phyloP scores from a whole-genome alignment of 2,329 filamentous ascomycete genomes.

The Colletotrichum navitas region DNA sequence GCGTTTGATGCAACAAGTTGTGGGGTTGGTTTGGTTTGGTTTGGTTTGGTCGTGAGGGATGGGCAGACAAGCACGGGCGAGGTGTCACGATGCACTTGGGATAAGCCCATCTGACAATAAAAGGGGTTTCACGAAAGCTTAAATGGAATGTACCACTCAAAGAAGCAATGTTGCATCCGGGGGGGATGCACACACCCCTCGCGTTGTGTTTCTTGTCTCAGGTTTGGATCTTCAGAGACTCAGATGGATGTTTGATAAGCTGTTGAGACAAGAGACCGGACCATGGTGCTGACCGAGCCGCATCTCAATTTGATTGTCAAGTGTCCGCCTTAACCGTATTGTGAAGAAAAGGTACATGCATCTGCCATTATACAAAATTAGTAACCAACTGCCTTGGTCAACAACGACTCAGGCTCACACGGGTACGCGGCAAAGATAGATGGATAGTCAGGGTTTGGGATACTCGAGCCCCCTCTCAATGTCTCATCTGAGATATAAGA shows the following conservation, averaged over 20 bases:
- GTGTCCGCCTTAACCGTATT: background rate
- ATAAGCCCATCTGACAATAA: background rate
- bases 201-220: constrained; percentile 16
- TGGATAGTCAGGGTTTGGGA: background rate
- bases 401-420: background rate
- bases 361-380: background rate
- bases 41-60: background rate
- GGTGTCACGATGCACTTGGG: background rate
- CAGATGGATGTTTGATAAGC: background rate
- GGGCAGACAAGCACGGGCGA: background rate
- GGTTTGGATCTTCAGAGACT: background rate
- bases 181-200: background rate
- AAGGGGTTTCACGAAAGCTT: constrained; percentile 3
- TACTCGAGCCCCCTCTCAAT: background rate
- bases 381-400: background rate
- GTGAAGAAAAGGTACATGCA: background rate
- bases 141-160: background rate
- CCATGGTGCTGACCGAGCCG: background rate
- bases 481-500: constrained; percentile 17
- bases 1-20: background rate
- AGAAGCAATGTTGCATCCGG: constrained; percentile 19
- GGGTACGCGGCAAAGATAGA: constrained; percentile 7
- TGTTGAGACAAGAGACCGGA: background rate
- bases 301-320: background rate
- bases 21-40: background rate